These are phyloP conservation scores for Cercospora brassicicola DNA, from an alignment of 2,329 filamentous ascomycete species.

Conservation along the genomic window DNA sequence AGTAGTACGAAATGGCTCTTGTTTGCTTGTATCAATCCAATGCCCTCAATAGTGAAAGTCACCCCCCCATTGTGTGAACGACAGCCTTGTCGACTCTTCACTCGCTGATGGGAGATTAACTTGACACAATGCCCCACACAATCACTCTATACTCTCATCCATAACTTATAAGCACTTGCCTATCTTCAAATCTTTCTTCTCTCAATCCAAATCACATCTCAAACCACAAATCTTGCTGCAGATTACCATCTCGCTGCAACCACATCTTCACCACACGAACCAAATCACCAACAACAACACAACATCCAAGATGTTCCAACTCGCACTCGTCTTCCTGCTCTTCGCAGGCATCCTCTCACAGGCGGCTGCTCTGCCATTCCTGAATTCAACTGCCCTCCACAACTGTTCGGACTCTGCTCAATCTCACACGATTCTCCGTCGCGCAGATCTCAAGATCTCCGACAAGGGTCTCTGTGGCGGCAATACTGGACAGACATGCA, in stretches of 20 bases:
- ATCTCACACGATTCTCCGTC: neutral
- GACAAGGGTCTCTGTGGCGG: neutral
- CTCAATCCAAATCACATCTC: neutral
- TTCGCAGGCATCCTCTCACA: neutral
- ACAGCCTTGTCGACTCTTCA: neutral
- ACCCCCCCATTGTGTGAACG: neutral
- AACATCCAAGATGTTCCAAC: neutral
- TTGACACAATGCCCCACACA: neutral
- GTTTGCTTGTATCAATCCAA: neutral
- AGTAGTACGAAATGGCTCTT: neutral
- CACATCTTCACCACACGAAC: neutral
- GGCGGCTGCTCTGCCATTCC: neutral
- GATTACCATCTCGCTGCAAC: neutral
- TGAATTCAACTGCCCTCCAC: neutral
- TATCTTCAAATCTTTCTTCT: neutral
- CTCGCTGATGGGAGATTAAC: neutral
- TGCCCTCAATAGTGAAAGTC: neutral
- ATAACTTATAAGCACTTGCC: neutral
- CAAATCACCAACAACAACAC: neutral
- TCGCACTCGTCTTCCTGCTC: neutral
- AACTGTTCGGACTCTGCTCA: neutral
- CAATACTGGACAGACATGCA: neutral
- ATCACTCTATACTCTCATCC: neutral
- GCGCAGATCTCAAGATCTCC: neutral
- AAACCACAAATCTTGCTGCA: too few relatives aligned